Percentiles rank a stretch among this genome's conserved stretches.
phyloP scores from a whole-genome alignment of 192 early-diverging fungal genomes.

The Haplosporangium gracile region DNA sequence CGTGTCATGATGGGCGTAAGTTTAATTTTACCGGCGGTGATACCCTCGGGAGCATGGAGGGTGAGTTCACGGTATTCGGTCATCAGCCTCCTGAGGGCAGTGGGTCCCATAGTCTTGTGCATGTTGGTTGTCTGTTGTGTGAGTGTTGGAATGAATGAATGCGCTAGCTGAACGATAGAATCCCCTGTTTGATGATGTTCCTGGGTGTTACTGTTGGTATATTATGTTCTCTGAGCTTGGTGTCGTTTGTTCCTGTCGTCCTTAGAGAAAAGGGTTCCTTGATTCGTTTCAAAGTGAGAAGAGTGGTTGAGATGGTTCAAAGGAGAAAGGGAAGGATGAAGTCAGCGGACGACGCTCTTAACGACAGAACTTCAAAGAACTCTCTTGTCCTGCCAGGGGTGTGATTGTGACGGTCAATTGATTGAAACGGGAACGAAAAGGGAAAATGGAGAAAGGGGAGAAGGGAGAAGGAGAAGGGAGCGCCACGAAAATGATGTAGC shows the following conservation, averaged over 20 bases:
- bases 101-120: slow-evolving; percentile 68
- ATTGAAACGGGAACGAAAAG: too few relatives aligned
- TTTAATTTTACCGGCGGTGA: slow-evolving; percentile 79
- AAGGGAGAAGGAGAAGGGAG: not conserved
- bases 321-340: not conserved
- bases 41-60: slow-evolving; percentile 92
- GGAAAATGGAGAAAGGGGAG: too few relatives aligned
- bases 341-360: not conserved
- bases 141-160: not conserved
- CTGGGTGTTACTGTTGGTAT: not conserved
- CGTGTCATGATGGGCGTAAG: not conserved
- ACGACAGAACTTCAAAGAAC: too few relatives aligned
- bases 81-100: slow-evolving; percentile 91
- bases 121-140: slow-evolving; percentile 5
- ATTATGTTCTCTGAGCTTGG: not conserved
- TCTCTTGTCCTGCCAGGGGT: too few relatives aligned
- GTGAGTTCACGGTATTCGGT: slow-evolving; percentile 95
- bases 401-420: not conserved
- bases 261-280: not conserved
- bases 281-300: not conserved
- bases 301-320: not conserved
- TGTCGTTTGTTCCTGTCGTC: not conserved
- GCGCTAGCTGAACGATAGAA: not conserved
- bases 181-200: not conserved
- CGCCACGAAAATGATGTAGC: slow-evolving; percentile 2